Evolutionary conservation across 164 flowering plant species (phyloP), one percentile per base, ranked within the genome.

Genomic region (Pachysandra terminalis): DNA sequence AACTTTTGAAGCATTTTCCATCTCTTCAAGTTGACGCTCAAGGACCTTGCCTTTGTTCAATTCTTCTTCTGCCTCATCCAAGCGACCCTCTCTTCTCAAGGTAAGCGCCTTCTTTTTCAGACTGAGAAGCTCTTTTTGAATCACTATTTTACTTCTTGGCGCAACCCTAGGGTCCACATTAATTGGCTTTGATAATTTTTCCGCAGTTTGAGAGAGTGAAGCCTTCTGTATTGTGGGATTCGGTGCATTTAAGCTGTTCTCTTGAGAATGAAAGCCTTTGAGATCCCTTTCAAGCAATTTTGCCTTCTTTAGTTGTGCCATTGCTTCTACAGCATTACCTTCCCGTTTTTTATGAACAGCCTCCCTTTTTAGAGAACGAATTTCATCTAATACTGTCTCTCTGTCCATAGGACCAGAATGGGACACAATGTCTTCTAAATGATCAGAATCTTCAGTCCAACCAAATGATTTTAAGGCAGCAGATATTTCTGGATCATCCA

Each of bases 21-120:
- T 68, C 75, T 88, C 90, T 69, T 90, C 89, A 52, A 93, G 90
- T 72, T 87, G 91, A 63, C 48, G 72, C 80, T 93, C 97, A 56
- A 93, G 87, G 71, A 80, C 75, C 70, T 78, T 86, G 35, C 93
- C 90, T 81, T 82, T 88, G 77, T 80, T 84, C 75, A 93, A 65
- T 74, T 84, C 94, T 73, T 86, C 88, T 65, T 87, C 97, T 0
- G 98, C 90, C 75, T 93, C 98, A 56, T 90, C 89, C 0, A 83
- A 12, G 71, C 71, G 80, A 22, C 98, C 98, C 75, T 93, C 91
- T 79, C 97, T 83, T 79, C 83, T 87, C 70, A 93, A 79, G 19
- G 91, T 74, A 74, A 91, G 87, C 61, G 93, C 96, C 60, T 79
- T 85, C 90, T 82, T 93, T 67, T 91, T 91, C 70, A 91, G 70